Conservation (phyloP, 2,329 filamentous ascomycete species). For the Chaetomiaceae sp. region DNA sequence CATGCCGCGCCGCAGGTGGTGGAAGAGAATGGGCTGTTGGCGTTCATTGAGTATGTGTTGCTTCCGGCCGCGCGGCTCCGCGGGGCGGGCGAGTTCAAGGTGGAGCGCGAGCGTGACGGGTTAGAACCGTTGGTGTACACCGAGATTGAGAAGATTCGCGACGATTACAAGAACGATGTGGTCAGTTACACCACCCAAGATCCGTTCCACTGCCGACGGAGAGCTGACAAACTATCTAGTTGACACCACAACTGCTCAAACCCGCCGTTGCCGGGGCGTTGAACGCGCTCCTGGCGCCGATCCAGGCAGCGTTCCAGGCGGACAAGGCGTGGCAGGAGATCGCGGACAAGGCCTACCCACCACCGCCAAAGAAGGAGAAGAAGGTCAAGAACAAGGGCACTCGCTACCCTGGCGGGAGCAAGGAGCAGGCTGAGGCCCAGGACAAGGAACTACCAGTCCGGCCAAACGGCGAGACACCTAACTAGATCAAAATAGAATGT, state of each 20-base stretch:
- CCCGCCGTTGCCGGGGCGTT: slow-evolving; percentile 71
- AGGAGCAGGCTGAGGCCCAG: slow-evolving; percentile 9
- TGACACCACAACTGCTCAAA: slow-evolving; percentile 85
- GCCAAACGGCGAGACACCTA: slow-evolving; percentile 9
- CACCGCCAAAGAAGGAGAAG: slow-evolving; percentile 64
- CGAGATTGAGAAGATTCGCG: slow-evolving; percentile 65
- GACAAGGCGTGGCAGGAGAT: slow-evolving; percentile 76
- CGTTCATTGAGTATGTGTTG: slow-evolving; percentile 81
- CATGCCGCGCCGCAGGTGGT: slow-evolving; percentile 67
- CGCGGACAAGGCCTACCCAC: slow-evolving; percentile 75
- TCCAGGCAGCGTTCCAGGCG: slow-evolving; percentile 65
- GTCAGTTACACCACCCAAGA: slow-evolving; percentile 41
- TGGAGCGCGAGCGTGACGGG: slow-evolving; percentile 58
- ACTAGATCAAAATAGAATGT: neutral
- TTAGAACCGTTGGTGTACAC: slow-evolving; percentile 72
- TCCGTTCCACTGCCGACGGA: accelerated
- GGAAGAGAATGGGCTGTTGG: slow-evolving; percentile 80
- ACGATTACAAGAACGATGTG: slow-evolving; percentile 74
- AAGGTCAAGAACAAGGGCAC: slow-evolving; percentile 72
- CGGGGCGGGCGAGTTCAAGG: slow-evolving; percentile 57
- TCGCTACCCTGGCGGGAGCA: slow-evolving; percentile 46
- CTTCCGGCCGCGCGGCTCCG: slow-evolving; percentile 67
- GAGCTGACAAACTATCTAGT: slow-evolving; percentile 33
- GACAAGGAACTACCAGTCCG: slow-evolving; percentile 16
- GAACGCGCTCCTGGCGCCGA: slow-evolving; percentile 67